These are phyloP conservation scores for Trichophaea hybrida DNA, from an alignment of 2,329 filamentous ascomycete species.

Conservation along the genomic window DNA sequence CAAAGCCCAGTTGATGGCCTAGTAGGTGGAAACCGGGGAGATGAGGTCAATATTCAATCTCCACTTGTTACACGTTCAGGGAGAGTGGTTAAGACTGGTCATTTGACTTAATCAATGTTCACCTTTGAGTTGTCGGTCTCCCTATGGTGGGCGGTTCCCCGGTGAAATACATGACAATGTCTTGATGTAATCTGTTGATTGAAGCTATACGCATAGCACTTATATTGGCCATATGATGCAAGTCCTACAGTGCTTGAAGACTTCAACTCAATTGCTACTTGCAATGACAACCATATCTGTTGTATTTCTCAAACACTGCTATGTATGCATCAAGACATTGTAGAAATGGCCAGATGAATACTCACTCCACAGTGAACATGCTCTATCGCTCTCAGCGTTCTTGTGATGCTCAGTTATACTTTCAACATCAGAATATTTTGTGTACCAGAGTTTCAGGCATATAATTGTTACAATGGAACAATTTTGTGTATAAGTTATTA, in stretches of 20 bases:
- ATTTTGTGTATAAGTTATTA: not conserved
- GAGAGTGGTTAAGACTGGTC: too few species aligned
- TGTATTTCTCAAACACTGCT: not conserved
- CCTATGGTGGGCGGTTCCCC: too few species aligned
- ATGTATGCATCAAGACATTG: not conserved
- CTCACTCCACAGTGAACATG: not conserved
- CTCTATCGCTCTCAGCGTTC: not conserved
- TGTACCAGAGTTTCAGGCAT: not conserved
- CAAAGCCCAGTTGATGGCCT: too few species aligned
- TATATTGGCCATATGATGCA: conserved; percentile 9
- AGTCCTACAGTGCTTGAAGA: not conserved
- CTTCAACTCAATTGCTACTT: conserved; percentile 7
- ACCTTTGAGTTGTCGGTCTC: too few species aligned
- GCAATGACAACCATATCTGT: conserved; percentile 7
- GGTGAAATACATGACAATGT: too few species aligned
- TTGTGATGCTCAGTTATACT: not conserved
- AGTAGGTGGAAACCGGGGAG: too few species aligned
- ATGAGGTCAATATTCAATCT: too few species aligned
- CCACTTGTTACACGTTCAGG: too few species aligned
- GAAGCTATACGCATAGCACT: conserved; percentile 5
- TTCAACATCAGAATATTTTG: not conserved
- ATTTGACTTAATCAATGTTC: too few species aligned
- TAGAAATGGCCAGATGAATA: conserved; percentile 8
- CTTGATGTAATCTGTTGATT: not conserved
- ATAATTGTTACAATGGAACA: conserved; percentile 5